Evolutionary conservation across 495 filamentous ascomycete genomes (phyloP), one percentile per base, ranked within the genome.

Genomic region (Penicillium alfredii): DNA sequence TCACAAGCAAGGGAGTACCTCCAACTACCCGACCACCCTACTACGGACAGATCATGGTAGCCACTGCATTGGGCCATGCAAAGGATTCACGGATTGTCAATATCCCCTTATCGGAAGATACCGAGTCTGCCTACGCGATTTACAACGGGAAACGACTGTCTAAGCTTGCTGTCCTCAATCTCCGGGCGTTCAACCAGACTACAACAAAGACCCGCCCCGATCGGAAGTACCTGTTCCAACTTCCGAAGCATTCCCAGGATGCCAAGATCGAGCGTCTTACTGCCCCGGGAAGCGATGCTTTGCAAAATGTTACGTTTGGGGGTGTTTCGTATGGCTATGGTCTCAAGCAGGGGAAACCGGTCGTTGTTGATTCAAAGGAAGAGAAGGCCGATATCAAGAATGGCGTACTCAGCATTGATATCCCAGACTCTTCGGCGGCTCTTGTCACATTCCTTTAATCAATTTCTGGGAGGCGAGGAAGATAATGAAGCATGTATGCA

Each of bases 321-420:
- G 78, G 78, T 0, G 72, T 57, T 57, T 79, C 71, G 28, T 86
- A 81, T 44, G 76, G 82, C 40, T 76, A 73, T 33, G 76, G 81
- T 53, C 46, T 80, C 35, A 60, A 70, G 3, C 36, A 58, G 9
- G 80, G 81, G 1, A 56, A 53, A 57, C 74, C 78, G 8, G 72
- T 76, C n/a, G n/a, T n/a, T n/a, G 19, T 45, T 14, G 14, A 45
- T 30, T 1, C 10, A 3, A 15, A 15, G 8, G 28, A 43, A n/a
- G 33, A 48, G 12, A 4, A 5, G 1, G 20, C 19, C 2, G n/a
- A 16, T 8, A 25, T 42, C 13, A 9, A 28, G 6, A 17, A 30
- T 16, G 30, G 34, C 0, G 16, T 32, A 10, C 22, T 55, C 6
- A 16, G 14, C 6, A 25, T 45, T 9, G 12, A 19, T 10, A 28